phyloP scores from a whole-genome alignment of 805 yeast genomes.

The Spathaspora gorwiae region DNA sequence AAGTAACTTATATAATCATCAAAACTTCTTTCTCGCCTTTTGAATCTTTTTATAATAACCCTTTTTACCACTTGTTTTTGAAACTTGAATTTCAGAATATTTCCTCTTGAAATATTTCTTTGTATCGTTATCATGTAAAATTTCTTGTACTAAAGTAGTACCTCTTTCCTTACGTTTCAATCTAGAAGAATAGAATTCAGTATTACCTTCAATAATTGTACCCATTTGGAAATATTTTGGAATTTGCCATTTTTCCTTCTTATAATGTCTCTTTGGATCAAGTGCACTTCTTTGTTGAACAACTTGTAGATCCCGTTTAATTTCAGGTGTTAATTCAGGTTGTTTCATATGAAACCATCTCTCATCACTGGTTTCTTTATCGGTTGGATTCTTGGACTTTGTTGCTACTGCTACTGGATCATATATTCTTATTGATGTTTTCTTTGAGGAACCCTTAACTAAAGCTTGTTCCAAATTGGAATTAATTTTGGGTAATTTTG shows the following conservation, averaged over 20 bases:
- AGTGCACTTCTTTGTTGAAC: conserved; percentile 84
- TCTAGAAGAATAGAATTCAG: conserved; percentile 70
- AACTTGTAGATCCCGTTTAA: conserved; percentile 73
- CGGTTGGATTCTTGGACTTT: conserved; percentile 11
- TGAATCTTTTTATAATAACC: conserved; percentile 60
- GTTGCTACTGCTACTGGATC: conserved; percentile 37
- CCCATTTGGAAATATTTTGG: conserved; percentile 87
- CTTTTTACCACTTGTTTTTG: conserved; percentile 60
- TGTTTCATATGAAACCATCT: conserved; percentile 82
- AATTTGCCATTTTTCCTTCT: conserved; percentile 71
- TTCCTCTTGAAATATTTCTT: conserved; percentile 79
- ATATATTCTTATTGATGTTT: conserved; percentile 31
- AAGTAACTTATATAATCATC: no score
- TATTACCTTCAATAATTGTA: conserved; percentile 75
- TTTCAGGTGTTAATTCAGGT: conserved; percentile 64
- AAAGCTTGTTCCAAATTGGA: conserved; percentile 22
- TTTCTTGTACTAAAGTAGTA: conserved; percentile 73
- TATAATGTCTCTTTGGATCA: conserved; percentile 94
- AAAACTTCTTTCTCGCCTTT: conserved; percentile 53
- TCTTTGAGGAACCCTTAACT: conserved; percentile 9
- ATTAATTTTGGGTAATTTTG: conserved; percentile 39
- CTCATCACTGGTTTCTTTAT: conserved; percentile 15
- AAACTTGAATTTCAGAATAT: conserved; percentile 71
- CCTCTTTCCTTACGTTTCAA: conserved; percentile 70
- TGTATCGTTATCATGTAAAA: conserved; percentile 67